Evolutionary conservation across 768 basidiomycete genomes (phyloP).

Genomic region (Pilatotrama ljubarskyi): DNA sequence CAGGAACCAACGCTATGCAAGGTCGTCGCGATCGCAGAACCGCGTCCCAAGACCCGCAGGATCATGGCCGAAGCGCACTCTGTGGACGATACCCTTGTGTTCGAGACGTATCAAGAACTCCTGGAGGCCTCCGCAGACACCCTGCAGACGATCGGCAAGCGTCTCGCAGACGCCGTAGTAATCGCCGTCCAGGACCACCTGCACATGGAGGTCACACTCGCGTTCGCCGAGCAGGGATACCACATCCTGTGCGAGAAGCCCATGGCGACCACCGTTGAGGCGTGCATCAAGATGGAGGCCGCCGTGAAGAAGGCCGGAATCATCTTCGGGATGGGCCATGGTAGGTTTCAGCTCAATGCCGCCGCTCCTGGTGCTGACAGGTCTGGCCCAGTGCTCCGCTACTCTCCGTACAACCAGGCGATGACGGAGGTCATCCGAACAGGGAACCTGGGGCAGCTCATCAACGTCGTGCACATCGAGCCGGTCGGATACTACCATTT

Average conservation of each 20-base stretch:
- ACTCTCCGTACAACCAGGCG: slow-evolving; percentile 79
- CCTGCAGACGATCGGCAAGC: slow-evolving; percentile 60
- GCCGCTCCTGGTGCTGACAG: slow-evolving; percentile 4
- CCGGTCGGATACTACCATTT: slow-evolving; percentile 89
- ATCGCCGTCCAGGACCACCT: slow-evolving; percentile 80
- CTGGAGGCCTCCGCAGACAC: slow-evolving; percentile 66
- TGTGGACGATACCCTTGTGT: slow-evolving; percentile 69
- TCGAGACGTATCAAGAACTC: slow-evolving; percentile 71
- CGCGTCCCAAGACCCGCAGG: slow-evolving; percentile 63
- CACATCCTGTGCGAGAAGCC: slow-evolving; percentile 93
- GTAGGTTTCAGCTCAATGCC: slow-evolving; percentile 39
- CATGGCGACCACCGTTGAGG: slow-evolving; percentile 75
- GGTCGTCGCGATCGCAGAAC: slow-evolving; percentile 85
- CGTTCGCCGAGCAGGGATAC: slow-evolving; percentile 80
- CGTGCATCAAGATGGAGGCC: slow-evolving; percentile 73
- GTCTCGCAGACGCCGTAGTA: slow-evolving; percentile 80
- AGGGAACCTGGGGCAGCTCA: slow-evolving; percentile 68
- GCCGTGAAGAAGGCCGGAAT: slow-evolving; percentile 67
- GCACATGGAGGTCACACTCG: slow-evolving; percentile 72
- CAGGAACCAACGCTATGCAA: slow-evolving; percentile 62
- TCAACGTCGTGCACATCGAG: slow-evolving; percentile 84
- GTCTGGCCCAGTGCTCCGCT: slow-evolving; percentile 65
- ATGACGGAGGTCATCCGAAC: slow-evolving; percentile 71
- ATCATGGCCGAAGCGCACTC: slow-evolving; percentile 56
- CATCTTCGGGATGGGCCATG: slow-evolving; percentile 88